Conservation (phyloP, 2,329 filamentous ascomycete genomes). For the Ophiostoma novo-ulmi region DNA sequence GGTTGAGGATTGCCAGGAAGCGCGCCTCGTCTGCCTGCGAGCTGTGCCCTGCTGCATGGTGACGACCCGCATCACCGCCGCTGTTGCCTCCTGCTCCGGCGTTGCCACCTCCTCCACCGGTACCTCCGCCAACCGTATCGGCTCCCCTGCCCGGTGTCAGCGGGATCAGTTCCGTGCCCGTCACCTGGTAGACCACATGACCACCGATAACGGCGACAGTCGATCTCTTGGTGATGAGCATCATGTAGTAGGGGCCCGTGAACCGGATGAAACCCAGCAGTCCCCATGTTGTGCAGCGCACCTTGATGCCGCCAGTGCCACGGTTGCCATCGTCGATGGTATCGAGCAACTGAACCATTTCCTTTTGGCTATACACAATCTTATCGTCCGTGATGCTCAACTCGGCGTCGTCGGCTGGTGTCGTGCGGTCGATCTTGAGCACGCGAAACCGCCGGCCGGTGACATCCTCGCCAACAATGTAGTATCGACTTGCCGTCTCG, state of each 20-base stretch:
- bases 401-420: constrained; percentile 71
- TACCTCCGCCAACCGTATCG: neutral
- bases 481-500: constrained; percentile 88
- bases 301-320: constrained; percentile 78
- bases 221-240: constrained; percentile 90
- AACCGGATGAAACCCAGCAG: constrained; percentile 92
- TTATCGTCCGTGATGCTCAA: constrained; percentile 88
- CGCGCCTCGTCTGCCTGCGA: constrained; percentile 69
- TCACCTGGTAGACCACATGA: constrained; percentile 92
- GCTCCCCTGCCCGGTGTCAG: constrained; percentile 62
- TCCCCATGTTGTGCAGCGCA: constrained; percentile 89
- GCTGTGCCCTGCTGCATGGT: neutral
- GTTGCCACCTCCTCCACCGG: neutral
- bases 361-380: constrained; percentile 84
- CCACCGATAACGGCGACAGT: constrained; percentile 95
- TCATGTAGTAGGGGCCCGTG: constrained; percentile 94
- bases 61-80: neutral
- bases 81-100: constrained; percentile 7
- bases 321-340: constrained; percentile 95
- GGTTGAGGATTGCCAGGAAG: constrained; percentile 82
- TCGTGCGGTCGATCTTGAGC: constrained; percentile 88
- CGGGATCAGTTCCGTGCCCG: constrained; percentile 86
- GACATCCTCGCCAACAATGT: constrained; percentile 88
- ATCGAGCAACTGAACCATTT: constrained; percentile 89
- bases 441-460: constrained; percentile 85